A percentile compares a stretch with the other conserved stretches of the same genome.
Conservation (phyloP, 129 eudicot genomes). For the sunflower (Helianthus annuus) region DNA sequence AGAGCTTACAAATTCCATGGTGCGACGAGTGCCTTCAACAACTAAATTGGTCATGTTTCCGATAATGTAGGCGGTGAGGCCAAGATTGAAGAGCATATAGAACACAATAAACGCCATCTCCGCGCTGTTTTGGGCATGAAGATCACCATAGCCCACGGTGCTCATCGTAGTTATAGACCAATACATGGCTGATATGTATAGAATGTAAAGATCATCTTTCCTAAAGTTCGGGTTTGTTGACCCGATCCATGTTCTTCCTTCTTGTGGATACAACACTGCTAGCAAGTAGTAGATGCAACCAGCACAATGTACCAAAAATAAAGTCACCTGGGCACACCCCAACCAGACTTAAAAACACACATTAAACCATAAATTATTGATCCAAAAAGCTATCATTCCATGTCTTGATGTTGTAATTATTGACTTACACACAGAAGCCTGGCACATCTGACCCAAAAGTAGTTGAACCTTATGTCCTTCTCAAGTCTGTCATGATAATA, state of each 20-base stretch:
- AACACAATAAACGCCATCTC: slow-evolving; percentile 85
- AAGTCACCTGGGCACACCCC: slow-evolving; percentile 58
- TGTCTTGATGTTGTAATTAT: not conserved
- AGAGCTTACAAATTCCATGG: slow-evolving; percentile 87
- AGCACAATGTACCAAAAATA: slow-evolving; percentile 86
- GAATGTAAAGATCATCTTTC: slow-evolving; percentile 57
- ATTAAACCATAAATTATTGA: not conserved
- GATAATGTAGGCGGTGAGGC: slow-evolving; percentile 84
- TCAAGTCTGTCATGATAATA: slow-evolving; percentile 62
- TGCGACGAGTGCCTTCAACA: slow-evolving; percentile 93
- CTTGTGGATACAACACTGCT: slow-evolving; percentile 83
- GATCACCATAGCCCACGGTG: slow-evolving; percentile 93
- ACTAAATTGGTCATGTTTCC: slow-evolving; percentile 98
- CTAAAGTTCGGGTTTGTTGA: slow-evolving; percentile 66
- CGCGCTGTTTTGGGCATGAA: slow-evolving; percentile 78
- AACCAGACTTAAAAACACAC: not conserved
- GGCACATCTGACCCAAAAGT: slow-evolving; percentile 90
- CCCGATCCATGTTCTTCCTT: slow-evolving; percentile 87
- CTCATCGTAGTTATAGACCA: slow-evolving; percentile 98
- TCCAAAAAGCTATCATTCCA: not conserved
- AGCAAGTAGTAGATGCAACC: slow-evolving; percentile 84
- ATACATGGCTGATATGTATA: slow-evolving; percentile 77
- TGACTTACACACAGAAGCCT: slow-evolving; percentile 79
- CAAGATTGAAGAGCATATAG: slow-evolving; percentile 89
- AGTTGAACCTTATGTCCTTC: slow-evolving; percentile 90